Conservation (phyloP, 257 asterid genomes). For the Capsicum rhomboideum region DNA sequence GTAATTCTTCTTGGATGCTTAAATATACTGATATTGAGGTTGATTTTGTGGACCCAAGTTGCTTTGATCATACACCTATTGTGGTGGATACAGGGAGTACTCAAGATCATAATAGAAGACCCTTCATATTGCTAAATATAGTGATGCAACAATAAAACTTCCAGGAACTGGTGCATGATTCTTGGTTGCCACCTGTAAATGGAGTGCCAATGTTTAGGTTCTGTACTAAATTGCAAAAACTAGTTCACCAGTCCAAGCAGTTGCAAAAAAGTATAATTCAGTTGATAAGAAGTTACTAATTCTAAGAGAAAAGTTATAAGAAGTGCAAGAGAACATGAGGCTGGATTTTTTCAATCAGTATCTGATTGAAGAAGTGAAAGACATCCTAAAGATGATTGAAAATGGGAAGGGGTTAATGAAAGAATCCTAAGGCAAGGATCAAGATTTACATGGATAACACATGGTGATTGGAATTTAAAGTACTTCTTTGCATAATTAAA, state of each 20-base stretch:
- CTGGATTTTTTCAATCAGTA: not conserved
- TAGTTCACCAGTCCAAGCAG: not conserved
- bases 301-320: not conserved
- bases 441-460: not conserved
- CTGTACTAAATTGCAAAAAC: not conserved
- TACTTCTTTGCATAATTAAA: not conserved
- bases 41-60: not conserved
- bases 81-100: too few species aligned
- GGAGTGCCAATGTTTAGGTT: not conserved
- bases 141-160: not conserved
- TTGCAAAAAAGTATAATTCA: not conserved
- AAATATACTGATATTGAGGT: too few species aligned
- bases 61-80: not conserved
- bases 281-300: too few species aligned
- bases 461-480: not conserved
- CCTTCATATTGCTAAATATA: not conserved
- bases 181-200: too few species aligned
- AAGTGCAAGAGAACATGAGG: accelerated
- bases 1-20: not conserved
- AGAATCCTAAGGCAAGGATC: not conserved
- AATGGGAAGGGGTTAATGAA: not conserved
- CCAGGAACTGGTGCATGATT: too few species aligned
- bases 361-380: not conserved
- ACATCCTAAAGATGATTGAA: not conserved
- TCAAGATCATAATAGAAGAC: not conserved